Evolutionary conservation across 805 yeast genomes (phyloP).

Genomic region (Sugiyamaella marilandica): DNA sequence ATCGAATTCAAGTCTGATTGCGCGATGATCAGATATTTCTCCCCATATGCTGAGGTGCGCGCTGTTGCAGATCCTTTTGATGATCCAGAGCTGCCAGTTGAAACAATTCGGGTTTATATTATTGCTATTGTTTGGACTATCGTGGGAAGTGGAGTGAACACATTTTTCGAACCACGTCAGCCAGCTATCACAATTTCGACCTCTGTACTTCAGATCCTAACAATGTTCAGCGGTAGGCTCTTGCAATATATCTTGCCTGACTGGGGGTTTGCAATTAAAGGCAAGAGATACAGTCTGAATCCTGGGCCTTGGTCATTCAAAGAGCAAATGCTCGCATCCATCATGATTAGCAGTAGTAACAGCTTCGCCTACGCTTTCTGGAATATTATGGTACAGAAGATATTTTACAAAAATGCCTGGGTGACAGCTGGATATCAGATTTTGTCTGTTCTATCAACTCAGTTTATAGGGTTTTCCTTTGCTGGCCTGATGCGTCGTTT

Average conservation of each 20-base stretch:
- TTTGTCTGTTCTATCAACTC: constrained; percentile 43
- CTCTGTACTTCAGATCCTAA: constrained; percentile 39
- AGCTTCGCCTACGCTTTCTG: constrained; percentile 13
- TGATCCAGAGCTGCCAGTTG: constrained; percentile 42
- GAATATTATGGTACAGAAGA: constrained; percentile 20
- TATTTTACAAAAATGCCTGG: constrained; percentile 26
- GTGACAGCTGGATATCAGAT: constrained; percentile 43
- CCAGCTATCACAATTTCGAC: constrained; percentile 44
- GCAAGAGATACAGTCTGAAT: constrained; percentile 41
- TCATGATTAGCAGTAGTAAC: constrained; percentile 8
- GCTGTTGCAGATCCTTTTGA: constrained; percentile 51
- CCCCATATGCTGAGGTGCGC: constrained; percentile 57
- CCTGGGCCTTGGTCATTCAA: constrained; percentile 62
- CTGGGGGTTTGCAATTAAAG: constrained; percentile 38
- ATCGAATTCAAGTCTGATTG: constrained; percentile 36
- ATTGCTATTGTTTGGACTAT: constrained; percentile 39
- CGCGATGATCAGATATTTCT: constrained; percentile 36
- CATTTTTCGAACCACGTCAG: constrained; percentile 51
- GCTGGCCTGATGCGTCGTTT: constrained; percentile 52
- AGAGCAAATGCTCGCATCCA: constrained; percentile 62
- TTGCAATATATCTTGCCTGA: constrained; percentile 42
- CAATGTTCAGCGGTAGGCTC: constrained; percentile 54
- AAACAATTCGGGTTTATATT: constrained; percentile 45
- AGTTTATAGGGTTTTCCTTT: constrained; percentile 49
- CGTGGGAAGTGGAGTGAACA: constrained; percentile 51